phyloP scores from a whole-genome alignment of 768 basidiomycete species.

The Macrolepiota albuminosa region DNA sequence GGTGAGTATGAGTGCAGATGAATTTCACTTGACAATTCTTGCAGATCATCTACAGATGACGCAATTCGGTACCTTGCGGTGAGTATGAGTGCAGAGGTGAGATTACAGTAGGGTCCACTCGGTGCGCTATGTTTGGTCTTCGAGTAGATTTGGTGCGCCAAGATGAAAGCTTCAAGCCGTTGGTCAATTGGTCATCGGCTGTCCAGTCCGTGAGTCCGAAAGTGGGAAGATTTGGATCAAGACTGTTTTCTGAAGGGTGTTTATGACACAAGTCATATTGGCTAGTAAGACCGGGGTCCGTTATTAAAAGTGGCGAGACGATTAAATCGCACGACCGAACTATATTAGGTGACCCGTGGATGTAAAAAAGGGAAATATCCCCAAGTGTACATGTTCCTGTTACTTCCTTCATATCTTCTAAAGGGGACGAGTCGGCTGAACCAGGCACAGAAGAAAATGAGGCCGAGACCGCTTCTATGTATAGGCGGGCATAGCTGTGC shows the following conservation, averaged over 20 bases:
- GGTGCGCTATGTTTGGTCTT: slow-evolving; percentile 15
- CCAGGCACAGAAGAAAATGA: slow-evolving; percentile 20
- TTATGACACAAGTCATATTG: slow-evolving; percentile 48
- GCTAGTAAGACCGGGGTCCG: slow-evolving; percentile 58
- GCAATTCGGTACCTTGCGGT: not conserved
- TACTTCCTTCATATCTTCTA: not conserved
- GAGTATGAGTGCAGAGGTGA: slow-evolving; percentile 7
- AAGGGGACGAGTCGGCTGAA: not conserved
- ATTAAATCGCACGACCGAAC: slow-evolving; percentile 16
- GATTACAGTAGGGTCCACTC: not conserved
- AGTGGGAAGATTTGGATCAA: slow-evolving; percentile 36
- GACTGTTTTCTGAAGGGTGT: slow-evolving; percentile 31
- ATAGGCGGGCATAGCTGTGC: slow-evolving; percentile 49
- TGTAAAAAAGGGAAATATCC: slow-evolving; percentile 58
- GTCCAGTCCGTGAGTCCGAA: slow-evolving; percentile 68
- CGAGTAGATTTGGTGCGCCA: slow-evolving; percentile 52
- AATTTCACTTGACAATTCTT: slow-evolving; percentile 18
- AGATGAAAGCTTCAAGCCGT: slow-evolving; percentile 50
- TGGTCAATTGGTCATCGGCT: slow-evolving; percentile 28
- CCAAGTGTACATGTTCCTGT: slow-evolving; percentile 9
- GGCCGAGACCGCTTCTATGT: slow-evolving; percentile 37
- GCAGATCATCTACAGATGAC: not conserved
- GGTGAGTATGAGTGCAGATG: slow-evolving; percentile 18
- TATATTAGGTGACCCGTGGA: slow-evolving; percentile 23
- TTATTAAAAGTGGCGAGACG: slow-evolving; percentile 67